Percentiles rank a stretch among this genome's conserved stretches.
phyloP scores from a whole-genome alignment of 768 basidiomycete genomes.

The Podaxis pistillaris region DNA sequence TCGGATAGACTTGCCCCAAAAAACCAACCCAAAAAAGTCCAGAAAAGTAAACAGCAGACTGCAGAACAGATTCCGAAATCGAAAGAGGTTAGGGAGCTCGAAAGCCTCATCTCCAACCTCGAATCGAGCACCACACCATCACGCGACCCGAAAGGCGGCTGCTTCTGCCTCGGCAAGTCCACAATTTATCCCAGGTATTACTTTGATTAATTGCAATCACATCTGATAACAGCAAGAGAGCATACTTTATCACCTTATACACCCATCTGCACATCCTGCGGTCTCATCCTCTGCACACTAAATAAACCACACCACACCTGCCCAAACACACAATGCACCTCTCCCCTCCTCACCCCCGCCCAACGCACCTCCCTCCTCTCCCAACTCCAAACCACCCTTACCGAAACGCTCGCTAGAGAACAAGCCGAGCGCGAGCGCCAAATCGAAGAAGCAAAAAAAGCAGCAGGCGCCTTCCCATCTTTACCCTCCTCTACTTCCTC shows the following conservation, averaged over 20 bases:
- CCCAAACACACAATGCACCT: constrained; percentile 53
- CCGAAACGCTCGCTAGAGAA: constrained; percentile 44
- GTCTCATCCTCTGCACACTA: constrained; percentile 58
- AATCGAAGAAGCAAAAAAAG: constrained; percentile 45
- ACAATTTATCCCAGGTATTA: neutral
- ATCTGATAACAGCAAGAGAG: constrained; percentile 40
- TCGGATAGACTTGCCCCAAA: constrained; percentile 52
- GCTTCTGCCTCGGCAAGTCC: constrained; percentile 65
- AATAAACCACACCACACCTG: constrained; percentile 46
- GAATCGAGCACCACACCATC: constrained; percentile 28
- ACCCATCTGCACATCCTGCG: constrained; percentile 56
- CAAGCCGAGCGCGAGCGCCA: constrained; percentile 44
- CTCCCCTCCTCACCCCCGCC: constrained; percentile 33
- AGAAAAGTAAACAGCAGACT: constrained; percentile 17
- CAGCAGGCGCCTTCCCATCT: constrained; percentile 62
- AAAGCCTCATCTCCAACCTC: constrained; percentile 43
- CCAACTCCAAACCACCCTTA: constrained; percentile 44
- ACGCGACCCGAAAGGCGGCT: constrained; percentile 62
- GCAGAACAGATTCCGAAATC: constrained; percentile 42
- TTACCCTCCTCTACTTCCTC: constrained; percentile 26
- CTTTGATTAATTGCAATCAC: neutral
- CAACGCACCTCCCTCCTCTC: constrained; percentile 35
- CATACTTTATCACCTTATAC: constrained; percentile 59
- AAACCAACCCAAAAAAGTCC: constrained; percentile 22
- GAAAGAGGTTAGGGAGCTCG: constrained; percentile 45